These are phyloP conservation scores for Aspergillus neotritici DNA, from an alignment of 2,329 filamentous ascomycete genomes.

Conservation along the genomic window DNA sequence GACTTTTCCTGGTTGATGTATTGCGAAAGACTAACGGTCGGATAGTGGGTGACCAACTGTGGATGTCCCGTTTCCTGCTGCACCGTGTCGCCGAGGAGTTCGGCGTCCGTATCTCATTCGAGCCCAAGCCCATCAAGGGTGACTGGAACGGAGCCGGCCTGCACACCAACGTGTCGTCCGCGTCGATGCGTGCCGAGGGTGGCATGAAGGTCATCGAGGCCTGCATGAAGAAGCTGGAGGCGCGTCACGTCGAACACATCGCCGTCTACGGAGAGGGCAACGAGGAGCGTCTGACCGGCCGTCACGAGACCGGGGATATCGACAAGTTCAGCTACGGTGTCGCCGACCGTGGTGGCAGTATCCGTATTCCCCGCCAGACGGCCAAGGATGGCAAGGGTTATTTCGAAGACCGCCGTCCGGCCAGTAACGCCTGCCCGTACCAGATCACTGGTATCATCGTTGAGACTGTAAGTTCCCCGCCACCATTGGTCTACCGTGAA, in stretches of 20 bases:
- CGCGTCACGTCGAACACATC: slow-evolving; percentile 76
- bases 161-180: slow-evolving; percentile 89
- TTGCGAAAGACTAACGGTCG: slow-evolving; percentile 21
- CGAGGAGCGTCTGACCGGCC: slow-evolving; percentile 84
- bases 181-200: slow-evolving; percentile 80
- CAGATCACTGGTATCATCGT: slow-evolving; percentile 77
- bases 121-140: slow-evolving; percentile 91
- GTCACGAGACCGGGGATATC: slow-evolving; percentile 89
- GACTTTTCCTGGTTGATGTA: not conserved
- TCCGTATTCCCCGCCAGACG: slow-evolving; percentile 82
- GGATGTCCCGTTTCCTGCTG: slow-evolving; percentile 85
- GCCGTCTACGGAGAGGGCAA: slow-evolving; percentile 95
- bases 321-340: slow-evolving; percentile 92
- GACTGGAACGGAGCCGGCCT: slow-evolving; percentile 97
- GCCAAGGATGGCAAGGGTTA: slow-evolving; percentile 89
- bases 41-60: slow-evolving; percentile 88
- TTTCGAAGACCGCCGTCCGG: slow-evolving; percentile 80
- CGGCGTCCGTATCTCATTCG: slow-evolving; percentile 88
- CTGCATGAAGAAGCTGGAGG: slow-evolving; percentile 75
- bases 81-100: slow-evolving; percentile 93
- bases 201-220: slow-evolving; percentile 94
- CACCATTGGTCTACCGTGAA: too few species aligned
- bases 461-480: slow-evolving; percentile 51
- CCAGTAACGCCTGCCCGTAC: slow-evolving; percentile 83
- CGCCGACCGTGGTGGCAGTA: slow-evolving; percentile 89